Evolutionary conservation across 164 flowering plant species (phyloP).

Genomic region (Chloranthus sessilifolius): DNA sequence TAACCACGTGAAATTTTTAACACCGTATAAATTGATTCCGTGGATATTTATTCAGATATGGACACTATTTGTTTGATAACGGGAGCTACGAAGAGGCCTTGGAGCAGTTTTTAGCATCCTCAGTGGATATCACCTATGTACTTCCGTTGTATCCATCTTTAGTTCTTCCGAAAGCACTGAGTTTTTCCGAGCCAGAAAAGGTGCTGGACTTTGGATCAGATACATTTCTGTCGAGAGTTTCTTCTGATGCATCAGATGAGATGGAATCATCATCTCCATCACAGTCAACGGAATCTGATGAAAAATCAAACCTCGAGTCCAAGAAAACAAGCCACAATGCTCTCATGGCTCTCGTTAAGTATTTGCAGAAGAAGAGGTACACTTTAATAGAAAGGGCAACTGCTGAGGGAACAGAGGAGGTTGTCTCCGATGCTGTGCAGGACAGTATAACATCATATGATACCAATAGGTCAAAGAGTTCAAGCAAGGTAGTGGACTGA

Average conservation of each 20-base stretch:
- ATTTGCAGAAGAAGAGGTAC: constrained; percentile 76
- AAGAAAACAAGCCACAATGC: constrained; percentile 89
- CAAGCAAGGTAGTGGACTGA: constrained; percentile 51
- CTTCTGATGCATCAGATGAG: constrained; percentile 88
- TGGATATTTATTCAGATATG: constrained; percentile 62
- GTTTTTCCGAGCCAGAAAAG: constrained; percentile 58
- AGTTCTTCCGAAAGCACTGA: constrained; percentile 62
- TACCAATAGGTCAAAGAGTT: constrained; percentile 41
- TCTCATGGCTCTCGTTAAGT: constrained; percentile 92
- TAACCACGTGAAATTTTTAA: too few relatives aligned
- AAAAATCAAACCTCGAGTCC: constrained; percentile 53
- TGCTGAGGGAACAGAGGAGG: constrained; percentile 92
- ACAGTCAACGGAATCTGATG: constrained; percentile 51
- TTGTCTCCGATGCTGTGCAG: constrained; percentile 78
- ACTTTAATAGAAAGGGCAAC: constrained; percentile 78
- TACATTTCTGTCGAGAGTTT: constrained; percentile 71
- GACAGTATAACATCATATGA: constrained; percentile 46
- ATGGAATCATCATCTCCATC: constrained; percentile 53
- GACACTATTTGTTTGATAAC: constrained; percentile 83
- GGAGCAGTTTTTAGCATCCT: constrained; percentile 94
- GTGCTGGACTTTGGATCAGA: constrained; percentile 50
- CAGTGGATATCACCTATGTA: constrained; percentile 85
- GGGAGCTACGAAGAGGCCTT: constrained; percentile 96
- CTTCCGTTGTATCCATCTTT: constrained; percentile 84
- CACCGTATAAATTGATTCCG: too few relatives aligned